Base-by-base conservation (phyloP, 805 yeast species). In the Jamesozyma lodderae region DNA sequence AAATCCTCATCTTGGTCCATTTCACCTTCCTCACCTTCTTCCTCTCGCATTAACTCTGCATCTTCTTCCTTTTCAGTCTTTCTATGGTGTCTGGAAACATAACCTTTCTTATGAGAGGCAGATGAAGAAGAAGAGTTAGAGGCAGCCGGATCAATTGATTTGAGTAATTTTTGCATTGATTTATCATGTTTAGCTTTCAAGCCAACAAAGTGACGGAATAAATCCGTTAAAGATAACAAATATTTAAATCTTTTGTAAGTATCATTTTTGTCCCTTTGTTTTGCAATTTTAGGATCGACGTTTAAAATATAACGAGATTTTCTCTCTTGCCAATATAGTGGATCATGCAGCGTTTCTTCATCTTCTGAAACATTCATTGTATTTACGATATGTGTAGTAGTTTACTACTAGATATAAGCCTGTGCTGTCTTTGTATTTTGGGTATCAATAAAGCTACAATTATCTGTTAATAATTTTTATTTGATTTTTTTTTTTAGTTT, bases 31-130 rank as follows among this genome's bases (percentile, higher is more conserved):
- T 73, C 83, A 35, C 67, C 75, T 45, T 75, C 85, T 59, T 86
- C 96, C 41, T 82, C 95, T 40, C 78, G 75, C 53, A 90, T 70
- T 41, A 90, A 69, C 59, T 90, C 96, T 2, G 86, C 94, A 59
- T 90, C 97, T 62, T 90, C 98, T 59, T 90, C 96, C 60, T 85
- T 81, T 61, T 92, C 97, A 0, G 95, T 78, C 53, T 88, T 92
- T 46, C 96, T 72, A 38, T 83, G 77, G 35, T 92, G 78, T 36
- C 62, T 52, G 11, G 57, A 49, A 10, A 42, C 45, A 42, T 43
- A 54, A 42, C 38, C 52, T n/a, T 37, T 29, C 35, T 60, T 62
- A 27, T 63, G 57, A 35, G 66, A 65, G 21, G 61, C 57, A 42
- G 74, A 68, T 19, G 63, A 61, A 3, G 14, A 11, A 48, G 81